phyloP scores from a whole-genome alignment of 2,329 filamentous ascomycete species.

The Whalleya microplaca region DNA sequence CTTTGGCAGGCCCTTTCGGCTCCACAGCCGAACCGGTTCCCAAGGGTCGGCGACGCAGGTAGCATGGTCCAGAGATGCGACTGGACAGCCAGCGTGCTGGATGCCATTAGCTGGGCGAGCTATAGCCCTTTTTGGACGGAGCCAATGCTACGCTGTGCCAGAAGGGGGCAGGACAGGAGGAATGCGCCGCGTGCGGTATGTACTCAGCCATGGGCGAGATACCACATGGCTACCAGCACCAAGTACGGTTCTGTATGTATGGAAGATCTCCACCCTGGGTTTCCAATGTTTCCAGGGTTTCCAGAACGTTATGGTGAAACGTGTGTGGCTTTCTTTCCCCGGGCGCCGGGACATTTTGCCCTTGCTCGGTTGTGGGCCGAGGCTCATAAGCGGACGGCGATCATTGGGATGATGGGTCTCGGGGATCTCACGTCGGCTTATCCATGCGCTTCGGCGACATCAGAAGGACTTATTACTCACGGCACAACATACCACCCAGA shows the following conservation, averaged over 20 bases:
- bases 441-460: conserved; percentile 24
- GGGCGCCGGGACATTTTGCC: conserved; percentile 5
- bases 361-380: conserved; percentile 7
- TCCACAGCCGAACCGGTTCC: conserved; percentile 2
- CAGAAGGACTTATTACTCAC: conserved; percentile 10
- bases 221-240: too few species aligned
- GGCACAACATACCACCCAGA: neutral
- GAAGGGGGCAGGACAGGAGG: conserved; percentile 1
- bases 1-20: conserved; percentile 10
- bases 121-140: conserved; percentile 8
- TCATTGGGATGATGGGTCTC: conserved; percentile 14
- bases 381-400: conserved; percentile 19
- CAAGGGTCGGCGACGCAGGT: conserved; percentile 25
- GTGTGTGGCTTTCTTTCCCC: conserved; percentile 4
- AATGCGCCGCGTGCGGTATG: conserved; percentile 7
- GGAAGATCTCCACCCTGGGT: neutral
- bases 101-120: conserved; percentile 7
- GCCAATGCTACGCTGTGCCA: conserved; percentile 15
- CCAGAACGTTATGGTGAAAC: conserved; percentile 28
- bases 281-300: conserved; percentile 17
- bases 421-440: conserved; percentile 24
- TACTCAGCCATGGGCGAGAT: neutral
- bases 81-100: too few species aligned
- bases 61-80: too few species aligned
- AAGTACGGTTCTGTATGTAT: too few species aligned